phyloP scores from a whole-genome alignment of 2,329 filamentous ascomycete species.

The Xylaria sp. region DNA sequence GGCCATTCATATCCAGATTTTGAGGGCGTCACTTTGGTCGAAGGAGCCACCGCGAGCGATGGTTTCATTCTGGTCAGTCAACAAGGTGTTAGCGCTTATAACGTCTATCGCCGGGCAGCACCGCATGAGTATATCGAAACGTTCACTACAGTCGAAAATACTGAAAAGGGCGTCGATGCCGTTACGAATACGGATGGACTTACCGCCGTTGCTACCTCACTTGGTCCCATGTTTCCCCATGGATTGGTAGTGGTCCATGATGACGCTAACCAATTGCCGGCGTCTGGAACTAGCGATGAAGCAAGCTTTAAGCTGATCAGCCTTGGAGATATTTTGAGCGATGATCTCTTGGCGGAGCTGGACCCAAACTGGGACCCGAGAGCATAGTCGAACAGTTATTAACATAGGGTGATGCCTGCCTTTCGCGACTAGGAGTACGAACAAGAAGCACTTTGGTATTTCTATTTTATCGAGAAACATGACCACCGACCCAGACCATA shows the following conservation, averaged over 20 bases:
- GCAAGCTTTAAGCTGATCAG: slow-evolving; percentile 59
- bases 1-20: slow-evolving; percentile 57
- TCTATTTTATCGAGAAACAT: neutral
- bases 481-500: neutral
- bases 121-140: slow-evolving; percentile 57
- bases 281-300: slow-evolving; percentile 51
- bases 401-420: neutral
- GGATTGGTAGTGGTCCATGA: slow-evolving; percentile 59
- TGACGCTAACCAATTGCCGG: slow-evolving; percentile 57
- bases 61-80: slow-evolving; percentile 59
- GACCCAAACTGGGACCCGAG: slow-evolving; percentile 50
- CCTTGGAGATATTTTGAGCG: slow-evolving; percentile 48
- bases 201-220: slow-evolving; percentile 50
- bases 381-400: slow-evolving; percentile 7
- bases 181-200: slow-evolving; percentile 62
- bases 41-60: slow-evolving; percentile 49
- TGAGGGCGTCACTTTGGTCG: slow-evolving; percentile 58
- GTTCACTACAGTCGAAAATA: slow-evolving; percentile 53
- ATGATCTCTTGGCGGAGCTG: slow-evolving; percentile 44
- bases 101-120: slow-evolving; percentile 54
- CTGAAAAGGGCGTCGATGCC: slow-evolving; percentile 50
- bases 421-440: neutral
- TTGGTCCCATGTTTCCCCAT: slow-evolving; percentile 49
- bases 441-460: neutral
- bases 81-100: slow-evolving; percentile 59